Evolutionary conservation across 2,329 filamentous ascomycete species (phyloP).

Genomic region (Epicoccum sorghinum): DNA sequence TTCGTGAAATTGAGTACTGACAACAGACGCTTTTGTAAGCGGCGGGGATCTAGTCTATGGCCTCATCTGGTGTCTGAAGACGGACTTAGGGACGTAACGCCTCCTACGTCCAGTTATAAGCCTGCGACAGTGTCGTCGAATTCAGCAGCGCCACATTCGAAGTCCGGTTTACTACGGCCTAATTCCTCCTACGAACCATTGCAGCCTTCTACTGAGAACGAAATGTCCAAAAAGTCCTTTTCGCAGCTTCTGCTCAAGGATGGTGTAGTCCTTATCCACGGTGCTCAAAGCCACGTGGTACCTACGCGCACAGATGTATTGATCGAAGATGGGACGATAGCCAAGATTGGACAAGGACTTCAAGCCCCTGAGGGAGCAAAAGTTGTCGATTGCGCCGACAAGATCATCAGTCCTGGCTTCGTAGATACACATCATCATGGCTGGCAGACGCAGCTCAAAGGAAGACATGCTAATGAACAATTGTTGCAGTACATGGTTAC

Average conservation of each 20-base stretch:
- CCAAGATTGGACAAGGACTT: constrained; percentile 39
- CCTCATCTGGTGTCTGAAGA: too few species aligned
- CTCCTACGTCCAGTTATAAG: too few species aligned
- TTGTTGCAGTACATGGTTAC: constrained; percentile 53
- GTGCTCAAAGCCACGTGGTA: constrained; percentile 40
- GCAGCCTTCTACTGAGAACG: neutral
- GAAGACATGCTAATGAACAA: constrained; percentile 57
- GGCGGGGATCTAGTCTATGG: too few species aligned
- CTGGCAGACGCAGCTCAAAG: constrained; percentile 63
- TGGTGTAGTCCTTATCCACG: constrained; percentile 47
- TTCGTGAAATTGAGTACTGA: too few species aligned
- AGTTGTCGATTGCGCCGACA: constrained; percentile 56
- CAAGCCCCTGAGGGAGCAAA: constrained; percentile 40
- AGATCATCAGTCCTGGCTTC: constrained; percentile 63
- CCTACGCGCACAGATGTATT: constrained; percentile 41
- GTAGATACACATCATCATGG: constrained; percentile 57
- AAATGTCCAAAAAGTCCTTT: neutral
- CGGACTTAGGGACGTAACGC: too few species aligned
- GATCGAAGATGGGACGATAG: constrained; percentile 43
- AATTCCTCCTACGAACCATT: too few species aligned
- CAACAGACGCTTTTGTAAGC: too few species aligned
- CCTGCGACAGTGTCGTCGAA: too few species aligned
- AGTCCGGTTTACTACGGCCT: too few species aligned
- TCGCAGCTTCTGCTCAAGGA: constrained; percentile 41
- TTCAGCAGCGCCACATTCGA: too few species aligned